phyloP scores from a whole-genome alignment of 306 rosid species.

The Cucumis cinereus region DNA sequence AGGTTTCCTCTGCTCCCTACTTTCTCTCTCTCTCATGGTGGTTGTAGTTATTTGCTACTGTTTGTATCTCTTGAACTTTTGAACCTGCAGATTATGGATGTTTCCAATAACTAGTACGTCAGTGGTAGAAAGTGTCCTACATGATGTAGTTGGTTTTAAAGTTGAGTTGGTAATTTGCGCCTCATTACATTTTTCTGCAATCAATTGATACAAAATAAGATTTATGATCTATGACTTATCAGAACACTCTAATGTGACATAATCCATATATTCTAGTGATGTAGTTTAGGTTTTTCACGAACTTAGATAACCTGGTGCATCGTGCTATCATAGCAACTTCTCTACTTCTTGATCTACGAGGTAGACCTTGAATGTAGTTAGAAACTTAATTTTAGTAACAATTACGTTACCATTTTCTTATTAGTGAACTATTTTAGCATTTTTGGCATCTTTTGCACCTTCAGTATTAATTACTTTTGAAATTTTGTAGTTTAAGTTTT shows the following conservation, averaged over 20 bases:
- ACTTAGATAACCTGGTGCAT: constrained; percentile 62
- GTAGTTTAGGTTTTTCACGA: constrained; percentile 11
- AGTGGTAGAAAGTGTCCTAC: constrained; percentile 50
- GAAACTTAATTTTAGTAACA: not conserved
- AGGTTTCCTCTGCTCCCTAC: constrained; percentile 24
- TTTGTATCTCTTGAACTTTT: not conserved
- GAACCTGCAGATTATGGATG: constrained; percentile 67
- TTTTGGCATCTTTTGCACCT: not conserved
- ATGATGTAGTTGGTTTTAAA: constrained; percentile 32
- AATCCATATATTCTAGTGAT: not conserved
- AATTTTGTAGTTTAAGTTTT: not conserved
- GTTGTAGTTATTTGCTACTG: not conserved
- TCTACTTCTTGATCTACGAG: constrained; percentile 67
- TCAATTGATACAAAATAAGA: not conserved
- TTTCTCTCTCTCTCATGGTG: not conserved
- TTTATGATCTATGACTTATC: not conserved
- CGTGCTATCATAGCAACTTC: constrained; percentile 65
- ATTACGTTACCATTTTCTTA: not conserved
- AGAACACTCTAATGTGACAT: not conserved
- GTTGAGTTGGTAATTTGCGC: constrained; percentile 46
- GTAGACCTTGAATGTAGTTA: constrained; percentile 17
- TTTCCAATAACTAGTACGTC: constrained; percentile 58
- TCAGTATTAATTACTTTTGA: not conserved
- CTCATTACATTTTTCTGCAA: constrained; percentile 8
- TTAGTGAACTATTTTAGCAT: not conserved